phyloP scores from a whole-genome alignment of 805 yeast genomes.

The Ogataea neopini region DNA sequence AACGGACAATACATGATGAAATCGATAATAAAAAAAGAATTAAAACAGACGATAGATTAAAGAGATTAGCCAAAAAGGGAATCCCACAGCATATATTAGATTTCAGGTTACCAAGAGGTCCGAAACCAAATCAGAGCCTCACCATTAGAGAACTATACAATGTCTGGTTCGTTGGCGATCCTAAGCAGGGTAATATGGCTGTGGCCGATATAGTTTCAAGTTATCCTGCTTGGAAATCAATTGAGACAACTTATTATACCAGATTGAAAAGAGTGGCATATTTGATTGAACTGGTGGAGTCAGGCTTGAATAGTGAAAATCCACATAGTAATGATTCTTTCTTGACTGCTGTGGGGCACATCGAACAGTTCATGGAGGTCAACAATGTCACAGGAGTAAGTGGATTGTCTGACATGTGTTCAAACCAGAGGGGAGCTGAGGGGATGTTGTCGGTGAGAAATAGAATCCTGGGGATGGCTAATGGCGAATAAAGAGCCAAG shows the following conservation, averaged over 20 bases:
- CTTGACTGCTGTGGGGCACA: constrained; percentile 10
- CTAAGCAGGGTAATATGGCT: constrained; percentile 11
- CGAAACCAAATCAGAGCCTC: constrained; percentile 17
- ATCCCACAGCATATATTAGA: constrained; percentile 15
- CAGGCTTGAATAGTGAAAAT: background rate
- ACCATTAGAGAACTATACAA: constrained; percentile 14
- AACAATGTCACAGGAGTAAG: constrained; percentile 17
- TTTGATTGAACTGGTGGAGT: constrained; percentile 13
- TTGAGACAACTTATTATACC: constrained; percentile 19
- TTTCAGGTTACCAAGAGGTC: constrained; percentile 18
- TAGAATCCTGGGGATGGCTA: background rate
- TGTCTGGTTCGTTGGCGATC: constrained; percentile 17
- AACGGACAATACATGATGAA: background rate
- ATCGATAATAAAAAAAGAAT: background rate
- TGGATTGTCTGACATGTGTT: constrained; percentile 21
- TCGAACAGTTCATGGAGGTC: constrained; percentile 15
- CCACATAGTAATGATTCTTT: background rate
- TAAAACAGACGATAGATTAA: constrained; percentile 8
- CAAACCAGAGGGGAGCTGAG: constrained; percentile 19
- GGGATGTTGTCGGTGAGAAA: constrained; percentile 11
- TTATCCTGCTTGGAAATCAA: constrained; percentile 19
- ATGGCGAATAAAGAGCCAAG: background rate
- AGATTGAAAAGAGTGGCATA: constrained; percentile 18
- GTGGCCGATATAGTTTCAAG: constrained; percentile 11
- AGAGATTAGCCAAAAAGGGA: constrained; percentile 16